Conservation (phyloP, 306 rosid species). For the Adenanthera pavonina region DNA sequence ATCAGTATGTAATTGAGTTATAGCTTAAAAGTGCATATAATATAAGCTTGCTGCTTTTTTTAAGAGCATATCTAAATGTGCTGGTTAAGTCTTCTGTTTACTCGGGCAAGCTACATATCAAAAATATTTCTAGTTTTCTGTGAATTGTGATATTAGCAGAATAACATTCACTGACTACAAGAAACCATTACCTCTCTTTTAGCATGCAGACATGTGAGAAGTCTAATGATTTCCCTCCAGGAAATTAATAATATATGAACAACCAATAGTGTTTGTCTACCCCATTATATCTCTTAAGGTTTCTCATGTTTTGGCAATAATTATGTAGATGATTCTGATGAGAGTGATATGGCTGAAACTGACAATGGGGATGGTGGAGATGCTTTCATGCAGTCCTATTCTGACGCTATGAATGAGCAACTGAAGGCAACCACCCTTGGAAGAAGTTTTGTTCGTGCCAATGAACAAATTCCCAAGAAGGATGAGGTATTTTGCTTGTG, state of each 20-base stretch:
- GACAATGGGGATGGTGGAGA: conserved; percentile 53
- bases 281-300: conserved; percentile 13
- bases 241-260: conserved; percentile 28
- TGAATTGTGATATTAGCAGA: conserved; percentile 22
- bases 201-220: conserved; percentile 19
- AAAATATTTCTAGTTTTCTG: conserved; percentile 22
- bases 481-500: conserved; percentile 65
- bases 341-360: conserved; percentile 55
- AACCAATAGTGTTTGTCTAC: conserved; percentile 10
- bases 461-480: conserved; percentile 67
- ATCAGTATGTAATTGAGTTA: neutral
- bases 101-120: conserved; percentile 26
- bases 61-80: neutral
- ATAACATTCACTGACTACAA: conserved; percentile 18
- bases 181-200: conserved; percentile 19
- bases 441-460: conserved; percentile 84
- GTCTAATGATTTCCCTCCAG: conserved; percentile 5
- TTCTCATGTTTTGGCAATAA: conserved; percentile 30
- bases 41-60: neutral
- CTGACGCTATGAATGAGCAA: conserved; percentile 74
- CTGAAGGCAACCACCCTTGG: conserved; percentile 72
- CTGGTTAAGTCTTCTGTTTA: conserved; percentile 6
- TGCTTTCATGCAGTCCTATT: conserved; percentile 70
- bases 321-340: conserved; percentile 76
- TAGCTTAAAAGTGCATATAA: neutral